Conservation (phyloP, 768 basidiomycete species). For the Termitomyces sp. region DNA sequence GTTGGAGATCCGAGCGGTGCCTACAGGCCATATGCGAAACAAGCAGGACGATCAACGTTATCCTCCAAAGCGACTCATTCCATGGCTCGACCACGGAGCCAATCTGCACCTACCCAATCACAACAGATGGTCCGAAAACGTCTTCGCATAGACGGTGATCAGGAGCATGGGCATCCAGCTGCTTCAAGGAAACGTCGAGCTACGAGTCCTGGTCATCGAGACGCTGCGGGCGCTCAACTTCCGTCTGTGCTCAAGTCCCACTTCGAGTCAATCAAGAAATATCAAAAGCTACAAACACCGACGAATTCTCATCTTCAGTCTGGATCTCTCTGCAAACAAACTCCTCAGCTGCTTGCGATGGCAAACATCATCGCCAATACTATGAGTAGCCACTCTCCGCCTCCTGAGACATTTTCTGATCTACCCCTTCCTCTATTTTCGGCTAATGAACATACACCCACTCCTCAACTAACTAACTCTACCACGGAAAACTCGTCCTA, state of each 20-base stretch:
- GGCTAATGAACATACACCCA: neutral
- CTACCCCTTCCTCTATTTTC: neutral
- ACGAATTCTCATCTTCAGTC: too few relatives aligned
- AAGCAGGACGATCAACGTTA: neutral
- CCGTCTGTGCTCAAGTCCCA: neutral
- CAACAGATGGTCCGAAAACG: neutral
- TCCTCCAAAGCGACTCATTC: neutral
- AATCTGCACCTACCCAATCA: neutral
- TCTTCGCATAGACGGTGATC: neutral
- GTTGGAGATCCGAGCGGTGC: too few relatives aligned
- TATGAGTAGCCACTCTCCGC: neutral
- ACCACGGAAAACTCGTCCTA: neutral
- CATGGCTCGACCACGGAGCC: neutral
- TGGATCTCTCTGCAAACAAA: too few relatives aligned
- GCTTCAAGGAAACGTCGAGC: slow-evolving; percentile 27
- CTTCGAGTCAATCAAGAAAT: neutral
- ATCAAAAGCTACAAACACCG: neutral
- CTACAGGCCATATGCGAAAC: too few relatives aligned
- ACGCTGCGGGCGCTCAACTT: neutral
- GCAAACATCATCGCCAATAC: neutral
- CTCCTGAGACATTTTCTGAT: neutral
- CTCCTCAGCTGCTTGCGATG: neutral
- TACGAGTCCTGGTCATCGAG: neutral
- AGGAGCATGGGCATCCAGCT: slow-evolving; percentile 18
- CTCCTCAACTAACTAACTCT: neutral